These are phyloP conservation scores for Rhizophora apiculata DNA, from an alignment of 345 rosid species.

Conservation along the genomic window DNA sequence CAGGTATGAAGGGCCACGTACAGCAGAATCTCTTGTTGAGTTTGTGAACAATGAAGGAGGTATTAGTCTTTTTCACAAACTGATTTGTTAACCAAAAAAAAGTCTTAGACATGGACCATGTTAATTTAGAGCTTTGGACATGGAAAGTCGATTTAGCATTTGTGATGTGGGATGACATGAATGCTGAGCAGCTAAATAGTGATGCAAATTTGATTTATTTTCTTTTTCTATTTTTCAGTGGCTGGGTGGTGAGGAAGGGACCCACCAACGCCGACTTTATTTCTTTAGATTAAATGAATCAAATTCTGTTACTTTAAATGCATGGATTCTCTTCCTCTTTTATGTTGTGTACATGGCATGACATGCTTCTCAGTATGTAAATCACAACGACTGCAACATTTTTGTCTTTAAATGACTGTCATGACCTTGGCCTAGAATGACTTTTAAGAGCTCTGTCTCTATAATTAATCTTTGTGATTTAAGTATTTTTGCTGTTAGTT, in stretches of 20 bases:
- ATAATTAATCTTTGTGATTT: background rate
- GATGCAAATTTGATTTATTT: too few relatives aligned
- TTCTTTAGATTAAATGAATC: background rate
- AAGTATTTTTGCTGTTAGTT: background rate
- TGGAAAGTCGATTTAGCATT: too few relatives aligned
- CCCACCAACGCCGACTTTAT: background rate
- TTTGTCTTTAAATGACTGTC: background rate
- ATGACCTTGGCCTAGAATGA: background rate
- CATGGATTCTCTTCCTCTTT: background rate
- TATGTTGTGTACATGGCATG: background rate
- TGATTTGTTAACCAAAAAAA: background rate
- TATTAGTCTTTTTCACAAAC: slow-evolving; percentile 17
- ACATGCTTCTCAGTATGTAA: background rate
- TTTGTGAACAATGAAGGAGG: slow-evolving; percentile 95
- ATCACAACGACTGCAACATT: background rate
- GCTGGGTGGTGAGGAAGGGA: background rate
- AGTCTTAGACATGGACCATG: too few relatives aligned
- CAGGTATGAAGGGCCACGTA: slow-evolving; percentile 92
- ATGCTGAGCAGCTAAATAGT: too few relatives aligned
- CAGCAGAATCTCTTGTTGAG: slow-evolving; percentile 79
- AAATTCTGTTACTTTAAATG: background rate
- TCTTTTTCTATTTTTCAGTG: background rate
- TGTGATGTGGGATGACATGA: too few relatives aligned
- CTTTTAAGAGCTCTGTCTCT: background rate
- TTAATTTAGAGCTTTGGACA: too few relatives aligned